Conservation (phyloP, 192 early-diverging fungal species). For the Haplosporangium gracile region DNA sequence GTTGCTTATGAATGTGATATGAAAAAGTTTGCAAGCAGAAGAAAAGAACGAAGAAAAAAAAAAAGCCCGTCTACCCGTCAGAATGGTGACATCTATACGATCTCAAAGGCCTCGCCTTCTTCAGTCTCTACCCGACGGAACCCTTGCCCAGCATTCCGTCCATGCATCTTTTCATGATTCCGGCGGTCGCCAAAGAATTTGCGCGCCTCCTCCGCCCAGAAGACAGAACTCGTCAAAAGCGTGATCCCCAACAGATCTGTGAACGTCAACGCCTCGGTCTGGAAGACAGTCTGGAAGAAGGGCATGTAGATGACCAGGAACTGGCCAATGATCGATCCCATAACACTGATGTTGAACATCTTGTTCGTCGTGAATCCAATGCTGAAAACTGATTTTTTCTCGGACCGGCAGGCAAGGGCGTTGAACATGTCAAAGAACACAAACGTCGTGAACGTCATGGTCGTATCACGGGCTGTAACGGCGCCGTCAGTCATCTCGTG, state of each 20-base stretch:
- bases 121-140: conserved; percentile 52
- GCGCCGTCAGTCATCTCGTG: conserved; percentile 82
- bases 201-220: conserved; percentile 88
- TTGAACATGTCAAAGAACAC: conserved; percentile 98
- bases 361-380: conserved; percentile 90
- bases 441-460: conserved; percentile 98
- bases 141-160: conserved; percentile 33
- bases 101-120: conserved; percentile 53
- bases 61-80: neutral
- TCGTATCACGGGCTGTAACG: conserved; percentile 82
- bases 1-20: neutral
- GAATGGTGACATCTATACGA: conserved; percentile 21
- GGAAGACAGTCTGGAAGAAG: conserved; percentile 93
- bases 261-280: conserved; percentile 87
- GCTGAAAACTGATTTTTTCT: conserved; percentile 81
- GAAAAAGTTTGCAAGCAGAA: neutral
- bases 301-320: conserved; percentile 91
- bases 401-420: conserved; percentile 90
- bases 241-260: conserved; percentile 80
- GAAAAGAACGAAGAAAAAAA: neutral
- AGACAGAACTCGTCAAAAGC: conserved; percentile 79
- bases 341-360: conserved; percentile 90
- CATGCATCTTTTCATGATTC: conserved; percentile 23
- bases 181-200: conserved; percentile 64
- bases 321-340: conserved; percentile 86